phyloP scores from a whole-genome alignment of 2,329 filamentous ascomycete genomes.

The Aspergillus felis region DNA sequence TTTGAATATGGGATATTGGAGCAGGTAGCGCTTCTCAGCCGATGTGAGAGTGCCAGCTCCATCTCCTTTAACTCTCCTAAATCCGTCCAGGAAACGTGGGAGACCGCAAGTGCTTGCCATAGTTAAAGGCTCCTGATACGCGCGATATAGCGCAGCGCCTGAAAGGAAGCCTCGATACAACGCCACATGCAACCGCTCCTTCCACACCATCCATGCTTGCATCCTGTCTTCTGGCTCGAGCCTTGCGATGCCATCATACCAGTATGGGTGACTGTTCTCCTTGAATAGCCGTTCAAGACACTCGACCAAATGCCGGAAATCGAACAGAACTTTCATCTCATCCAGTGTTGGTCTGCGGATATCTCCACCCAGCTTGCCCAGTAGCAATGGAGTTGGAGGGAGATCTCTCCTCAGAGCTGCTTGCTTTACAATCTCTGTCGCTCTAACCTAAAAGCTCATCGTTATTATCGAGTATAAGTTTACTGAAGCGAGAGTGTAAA shows the following conservation, averaged over 20 bases:
- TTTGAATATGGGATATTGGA: no score
- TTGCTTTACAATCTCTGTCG: slow-evolving; percentile 1
- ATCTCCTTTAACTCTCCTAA: no score
- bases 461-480: not conserved
- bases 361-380: not conserved
- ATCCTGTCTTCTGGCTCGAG: not conserved
- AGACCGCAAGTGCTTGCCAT: not conserved
- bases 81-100: not conserved
- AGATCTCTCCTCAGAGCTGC: not conserved
- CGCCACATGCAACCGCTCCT: slow-evolving; percentile 1
- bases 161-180: slow-evolving; percentile 5
- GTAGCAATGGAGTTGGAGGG: slow-evolving; percentile 2
- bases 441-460: not conserved
- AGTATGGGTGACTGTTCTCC: not conserved
- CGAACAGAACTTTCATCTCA: not conserved
- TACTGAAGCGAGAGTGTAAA: not conserved
- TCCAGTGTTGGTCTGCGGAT: not conserved
- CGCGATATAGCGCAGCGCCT: not conserved
- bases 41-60: no score
- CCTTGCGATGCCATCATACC: not conserved
- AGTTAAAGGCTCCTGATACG: not conserved
- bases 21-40: no score
- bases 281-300: not conserved
- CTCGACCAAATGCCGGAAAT: not conserved
- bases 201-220: not conserved